Conservation (phyloP, 106 monocot species). For the Dactylorhiza incarnata region DNA sequence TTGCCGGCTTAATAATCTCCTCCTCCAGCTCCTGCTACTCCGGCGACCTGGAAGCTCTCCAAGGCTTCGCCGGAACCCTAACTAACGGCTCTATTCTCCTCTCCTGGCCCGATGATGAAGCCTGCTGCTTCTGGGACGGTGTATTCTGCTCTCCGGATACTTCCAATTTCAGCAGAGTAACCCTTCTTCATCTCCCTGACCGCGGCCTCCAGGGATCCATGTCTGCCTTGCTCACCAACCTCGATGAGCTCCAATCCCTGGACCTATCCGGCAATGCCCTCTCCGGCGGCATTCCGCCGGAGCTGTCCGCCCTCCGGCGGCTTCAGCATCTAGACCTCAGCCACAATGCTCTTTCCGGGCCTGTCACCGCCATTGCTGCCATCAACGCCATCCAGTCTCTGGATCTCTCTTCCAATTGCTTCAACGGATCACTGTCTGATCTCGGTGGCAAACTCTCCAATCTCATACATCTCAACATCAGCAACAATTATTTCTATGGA, state of each 20-base stretch:
- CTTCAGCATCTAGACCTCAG: conserved; percentile 52
- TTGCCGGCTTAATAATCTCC: neutral
- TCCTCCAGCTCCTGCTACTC: conserved; percentile 28
- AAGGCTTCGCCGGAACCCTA: conserved; percentile 34
- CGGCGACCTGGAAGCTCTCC: conserved; percentile 34
- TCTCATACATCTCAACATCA: conserved; percentile 32
- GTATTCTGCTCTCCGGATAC: conserved; percentile 26
- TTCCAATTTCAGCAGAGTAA: conserved; percentile 18
- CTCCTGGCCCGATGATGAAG: conserved; percentile 7
- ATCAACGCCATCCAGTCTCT: conserved; percentile 16
- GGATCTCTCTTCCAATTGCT: conserved; percentile 50
- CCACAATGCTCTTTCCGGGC: conserved; percentile 39
- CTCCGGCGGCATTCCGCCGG: conserved; percentile 18
- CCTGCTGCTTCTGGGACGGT: conserved; percentile 56
- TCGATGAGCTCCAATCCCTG: conserved; percentile 18
- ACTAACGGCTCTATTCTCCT: conserved; percentile 20
- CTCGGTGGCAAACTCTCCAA: conserved; percentile 5
- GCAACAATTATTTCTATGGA: conserved; percentile 54
- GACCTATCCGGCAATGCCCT: conserved; percentile 29
- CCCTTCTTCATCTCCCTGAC: conserved; percentile 26
- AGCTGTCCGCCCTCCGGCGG: conserved; percentile 12
- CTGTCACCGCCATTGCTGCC: conserved; percentile 11
- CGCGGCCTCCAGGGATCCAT: conserved; percentile 36
- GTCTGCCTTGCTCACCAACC: conserved; percentile 13
- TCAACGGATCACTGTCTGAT: conserved; percentile 30